Conservation (phyloP, 805 yeast genomes). For the Candida chilensis region DNA sequence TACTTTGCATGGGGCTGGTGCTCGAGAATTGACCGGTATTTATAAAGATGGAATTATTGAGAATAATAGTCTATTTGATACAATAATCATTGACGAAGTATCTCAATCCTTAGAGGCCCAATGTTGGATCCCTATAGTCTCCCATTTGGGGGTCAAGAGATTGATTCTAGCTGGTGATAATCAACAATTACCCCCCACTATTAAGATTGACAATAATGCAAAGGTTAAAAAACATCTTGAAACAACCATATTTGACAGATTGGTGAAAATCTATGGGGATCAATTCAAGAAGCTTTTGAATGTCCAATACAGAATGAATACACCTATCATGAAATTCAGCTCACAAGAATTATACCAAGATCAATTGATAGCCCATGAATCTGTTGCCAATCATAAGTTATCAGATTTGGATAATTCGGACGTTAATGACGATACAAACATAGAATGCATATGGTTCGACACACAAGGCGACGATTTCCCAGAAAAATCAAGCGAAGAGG, state of each 20-base stretch:
- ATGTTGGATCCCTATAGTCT: constrained; percentile 88
- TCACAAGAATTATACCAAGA: constrained; percentile 58
- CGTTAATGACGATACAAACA: constrained; percentile 43
- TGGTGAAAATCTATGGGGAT: constrained; percentile 39
- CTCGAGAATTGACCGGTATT: constrained; percentile 53
- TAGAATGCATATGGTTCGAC: constrained; percentile 74
- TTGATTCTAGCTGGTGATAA: constrained; percentile 89
- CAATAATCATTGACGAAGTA: constrained; percentile 89
- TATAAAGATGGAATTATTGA: constrained; percentile 19
- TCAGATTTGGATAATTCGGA: constrained; percentile 44
- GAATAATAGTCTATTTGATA: constrained; percentile 47
- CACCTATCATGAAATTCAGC: constrained; percentile 69
- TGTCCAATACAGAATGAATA: constrained; percentile 84
- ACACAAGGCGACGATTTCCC: constrained; percentile 85
- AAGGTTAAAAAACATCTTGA: constrained; percentile 39
- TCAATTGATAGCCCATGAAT: constrained; percentile 49
- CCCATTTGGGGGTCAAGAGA: constrained; percentile 45
- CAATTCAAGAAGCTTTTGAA: constrained; percentile 50
- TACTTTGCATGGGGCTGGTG: constrained; percentile 85
- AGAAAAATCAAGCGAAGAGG: constrained; percentile 34
- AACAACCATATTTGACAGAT: constrained; percentile 72
- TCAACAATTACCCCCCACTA: constrained; percentile 85
- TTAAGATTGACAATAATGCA: constrained; percentile 43
- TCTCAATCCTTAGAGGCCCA: constrained; percentile 93
- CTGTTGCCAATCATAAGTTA: constrained; percentile 44